phyloP scores from a whole-genome alignment of 1,139 yeast genomes.

The Geotrichum cucujoidarum region DNA sequence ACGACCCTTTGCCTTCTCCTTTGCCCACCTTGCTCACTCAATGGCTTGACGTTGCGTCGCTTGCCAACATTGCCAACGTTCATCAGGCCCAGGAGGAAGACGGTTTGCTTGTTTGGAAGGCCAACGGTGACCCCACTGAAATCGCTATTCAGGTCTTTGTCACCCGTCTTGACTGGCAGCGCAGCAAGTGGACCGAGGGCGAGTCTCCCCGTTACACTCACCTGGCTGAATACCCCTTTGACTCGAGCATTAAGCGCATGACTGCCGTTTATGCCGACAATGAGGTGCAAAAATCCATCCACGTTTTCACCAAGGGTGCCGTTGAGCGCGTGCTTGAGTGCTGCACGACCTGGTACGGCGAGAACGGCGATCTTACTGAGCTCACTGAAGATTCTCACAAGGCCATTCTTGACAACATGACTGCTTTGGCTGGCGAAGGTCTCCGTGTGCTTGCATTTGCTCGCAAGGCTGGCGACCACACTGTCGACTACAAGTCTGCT shows the following conservation, averaged over 20 bases:
- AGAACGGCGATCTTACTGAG: conserved; percentile 21
- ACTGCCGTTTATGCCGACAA: conserved; percentile 49
- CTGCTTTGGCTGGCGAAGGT: conserved; percentile 61
- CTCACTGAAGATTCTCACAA: conserved; percentile 43
- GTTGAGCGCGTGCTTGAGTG: conserved; percentile 63
- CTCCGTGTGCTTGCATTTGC: conserved; percentile 74
- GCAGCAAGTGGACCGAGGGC: conserved; percentile 43
- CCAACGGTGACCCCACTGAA: conserved; percentile 83
- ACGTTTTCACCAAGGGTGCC: conserved; percentile 68
- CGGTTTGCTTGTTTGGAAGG: conserved; percentile 51
- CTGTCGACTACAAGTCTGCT: conserved; percentile 29
- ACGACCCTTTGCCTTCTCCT: conserved; percentile 13
- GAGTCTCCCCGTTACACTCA: conserved; percentile 37
- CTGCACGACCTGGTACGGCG: conserved; percentile 49
- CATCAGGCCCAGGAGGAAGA: conserved; percentile 40
- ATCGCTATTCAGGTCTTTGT: conserved; percentile 75
- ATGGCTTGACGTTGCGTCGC: conserved; percentile 58
- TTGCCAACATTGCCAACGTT: conserved; percentile 69
- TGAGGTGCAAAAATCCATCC: conserved; percentile 34
- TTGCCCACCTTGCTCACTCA: conserved; percentile 35
- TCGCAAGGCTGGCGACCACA: conserved; percentile 17
- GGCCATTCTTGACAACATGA: conserved; percentile 54
- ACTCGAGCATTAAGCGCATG: conserved; percentile 74
- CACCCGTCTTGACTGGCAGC: conserved; percentile 48
- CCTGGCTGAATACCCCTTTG: conserved; percentile 69